Conservation (phyloP, 192 early-diverging fungal species). For the Tieghemiomyces parasiticus region DNA sequence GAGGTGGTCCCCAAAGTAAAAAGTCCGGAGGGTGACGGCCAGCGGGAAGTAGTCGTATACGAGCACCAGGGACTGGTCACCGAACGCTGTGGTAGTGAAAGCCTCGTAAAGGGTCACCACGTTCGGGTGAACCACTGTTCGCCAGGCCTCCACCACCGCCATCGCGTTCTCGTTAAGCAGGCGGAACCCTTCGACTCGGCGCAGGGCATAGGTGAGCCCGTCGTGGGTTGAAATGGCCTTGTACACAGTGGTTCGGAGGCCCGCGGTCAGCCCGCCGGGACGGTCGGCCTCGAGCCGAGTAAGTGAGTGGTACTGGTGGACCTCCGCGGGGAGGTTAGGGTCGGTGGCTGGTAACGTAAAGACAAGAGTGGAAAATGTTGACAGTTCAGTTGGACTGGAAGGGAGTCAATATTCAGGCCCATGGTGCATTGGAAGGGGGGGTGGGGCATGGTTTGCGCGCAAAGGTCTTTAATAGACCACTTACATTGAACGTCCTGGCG, state of each 20-base stretch:
- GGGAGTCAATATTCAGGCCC: too few relatives aligned
- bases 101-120: slow-evolving; percentile 82
- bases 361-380: too few relatives aligned
- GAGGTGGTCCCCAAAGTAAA: slow-evolving; percentile 2
- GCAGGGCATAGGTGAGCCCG: slow-evolving; percentile 68
- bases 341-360: slow-evolving; percentile 31
- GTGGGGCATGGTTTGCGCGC: too few relatives aligned
- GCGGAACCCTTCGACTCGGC: slow-evolving; percentile 66
- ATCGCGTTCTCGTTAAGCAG: slow-evolving; percentile 70
- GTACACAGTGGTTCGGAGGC: slow-evolving; percentile 61
- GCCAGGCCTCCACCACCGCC: slow-evolving; percentile 72
- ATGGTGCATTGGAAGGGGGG: too few relatives aligned
- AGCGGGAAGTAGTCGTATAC: slow-evolving; percentile 89
- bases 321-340: slow-evolving; percentile 51
- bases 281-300: slow-evolving; percentile 47
- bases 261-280: slow-evolving; percentile 41
- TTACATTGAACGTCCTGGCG: slow-evolving; percentile 9
- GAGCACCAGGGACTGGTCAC: slow-evolving; percentile 90
- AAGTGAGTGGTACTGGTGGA: slow-evolving; percentile 83
- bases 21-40: slow-evolving; percentile 18
- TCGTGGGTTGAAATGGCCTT: slow-evolving; percentile 73
- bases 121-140: slow-evolving; percentile 60
- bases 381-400: too few relatives aligned
- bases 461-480: too few relatives aligned
- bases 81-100: slow-evolving; percentile 92